phyloP scores from a whole-genome alignment of 1,139 yeast species.

The Torulaspora globosa region DNA sequence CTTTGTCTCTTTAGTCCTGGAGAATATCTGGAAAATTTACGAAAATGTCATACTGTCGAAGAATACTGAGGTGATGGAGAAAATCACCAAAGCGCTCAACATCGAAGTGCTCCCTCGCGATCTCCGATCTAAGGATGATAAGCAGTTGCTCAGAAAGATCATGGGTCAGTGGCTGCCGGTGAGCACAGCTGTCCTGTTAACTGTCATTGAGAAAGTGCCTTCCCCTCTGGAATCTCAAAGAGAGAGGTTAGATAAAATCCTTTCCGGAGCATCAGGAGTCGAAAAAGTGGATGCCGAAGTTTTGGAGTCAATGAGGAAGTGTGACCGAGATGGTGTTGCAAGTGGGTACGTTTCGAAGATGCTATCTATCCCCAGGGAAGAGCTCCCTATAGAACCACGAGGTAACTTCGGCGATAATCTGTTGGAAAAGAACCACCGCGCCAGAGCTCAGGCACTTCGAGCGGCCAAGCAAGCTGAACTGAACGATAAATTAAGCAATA shows the following conservation, averaged over 20 bases:
- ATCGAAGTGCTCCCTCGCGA: slow-evolving; percentile 73
- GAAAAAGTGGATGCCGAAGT: slow-evolving; percentile 49
- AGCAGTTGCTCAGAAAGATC: slow-evolving; percentile 57
- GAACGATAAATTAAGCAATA: slow-evolving; percentile 41
- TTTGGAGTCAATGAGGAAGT: slow-evolving; percentile 54
- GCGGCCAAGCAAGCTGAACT: slow-evolving; percentile 68
- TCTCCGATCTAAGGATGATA: slow-evolving; percentile 71
- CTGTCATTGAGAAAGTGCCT: slow-evolving; percentile 82
- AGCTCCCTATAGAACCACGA: slow-evolving; percentile 52
- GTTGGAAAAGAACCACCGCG: slow-evolving; percentile 60
- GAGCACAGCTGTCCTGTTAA: slow-evolving; percentile 75
- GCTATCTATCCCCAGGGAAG: slow-evolving; percentile 75
- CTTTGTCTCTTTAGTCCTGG: slow-evolving; percentile 82
- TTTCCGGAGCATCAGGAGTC: slow-evolving; percentile 54
- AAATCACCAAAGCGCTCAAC: slow-evolving; percentile 66
- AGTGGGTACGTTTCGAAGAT: slow-evolving; percentile 89
- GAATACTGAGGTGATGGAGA: slow-evolving; percentile 67
- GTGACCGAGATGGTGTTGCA: slow-evolving; percentile 61
- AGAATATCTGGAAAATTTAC: slow-evolving; percentile 90
- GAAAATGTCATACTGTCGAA: slow-evolving; percentile 62
- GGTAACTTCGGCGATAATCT: slow-evolving; percentile 48
- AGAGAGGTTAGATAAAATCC: slow-evolving; percentile 62
- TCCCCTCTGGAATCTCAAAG: slow-evolving; percentile 75
- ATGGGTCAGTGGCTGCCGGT: slow-evolving; percentile 95
- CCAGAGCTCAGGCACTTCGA: slow-evolving; percentile 51